Evolutionary conservation across 306 rosid species (phyloP).

Genomic region (Medicago ruthenica): DNA sequence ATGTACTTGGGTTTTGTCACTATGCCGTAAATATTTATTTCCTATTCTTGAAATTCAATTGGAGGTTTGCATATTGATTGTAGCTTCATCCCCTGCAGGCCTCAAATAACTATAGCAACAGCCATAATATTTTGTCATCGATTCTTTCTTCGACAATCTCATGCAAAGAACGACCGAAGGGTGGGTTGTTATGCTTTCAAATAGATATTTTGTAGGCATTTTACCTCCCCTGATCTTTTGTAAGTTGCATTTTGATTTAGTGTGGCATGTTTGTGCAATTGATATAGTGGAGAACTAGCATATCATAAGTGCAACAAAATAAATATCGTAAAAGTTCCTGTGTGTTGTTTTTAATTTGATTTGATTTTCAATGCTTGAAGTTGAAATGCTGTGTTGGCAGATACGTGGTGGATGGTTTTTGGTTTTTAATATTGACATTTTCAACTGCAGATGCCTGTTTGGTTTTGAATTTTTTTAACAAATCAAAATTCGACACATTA

Average conservation of each 20-base stretch:
- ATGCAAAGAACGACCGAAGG: conserved; percentile 59
- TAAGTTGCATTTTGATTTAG: conserved; percentile 13
- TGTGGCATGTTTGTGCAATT: conserved; percentile 28
- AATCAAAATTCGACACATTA: not conserved
- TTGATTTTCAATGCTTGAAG: conserved; percentile 22
- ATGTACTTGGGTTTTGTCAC: conserved; percentile 20
- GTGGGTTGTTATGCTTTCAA: conserved; percentile 50
- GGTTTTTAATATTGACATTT: conserved; percentile 29
- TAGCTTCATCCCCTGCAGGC: conserved; percentile 52
- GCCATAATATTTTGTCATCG: conserved; percentile 65
- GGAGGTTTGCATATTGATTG: conserved; percentile 39
- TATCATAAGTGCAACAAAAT: conserved; percentile 13
- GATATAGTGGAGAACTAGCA: not conserved
- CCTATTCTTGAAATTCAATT: conserved; percentile 23
- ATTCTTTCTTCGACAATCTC: conserved; percentile 63
- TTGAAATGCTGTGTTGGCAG: conserved; percentile 13
- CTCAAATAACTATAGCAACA: conserved; percentile 64
- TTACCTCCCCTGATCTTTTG: conserved; percentile 37
- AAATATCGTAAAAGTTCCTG: conserved; percentile 10
- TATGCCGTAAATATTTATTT: conserved; percentile 33
- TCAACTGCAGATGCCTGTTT: conserved; percentile 12
- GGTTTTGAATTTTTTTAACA: conserved; percentile 9
- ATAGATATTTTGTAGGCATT: conserved; percentile 49
- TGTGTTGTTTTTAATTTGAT: conserved; percentile 23
- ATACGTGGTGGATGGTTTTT: conserved; percentile 28